Base-by-base conservation (phyloP, 129 eudicot genomes). In the Tagetes erecta region DNA sequence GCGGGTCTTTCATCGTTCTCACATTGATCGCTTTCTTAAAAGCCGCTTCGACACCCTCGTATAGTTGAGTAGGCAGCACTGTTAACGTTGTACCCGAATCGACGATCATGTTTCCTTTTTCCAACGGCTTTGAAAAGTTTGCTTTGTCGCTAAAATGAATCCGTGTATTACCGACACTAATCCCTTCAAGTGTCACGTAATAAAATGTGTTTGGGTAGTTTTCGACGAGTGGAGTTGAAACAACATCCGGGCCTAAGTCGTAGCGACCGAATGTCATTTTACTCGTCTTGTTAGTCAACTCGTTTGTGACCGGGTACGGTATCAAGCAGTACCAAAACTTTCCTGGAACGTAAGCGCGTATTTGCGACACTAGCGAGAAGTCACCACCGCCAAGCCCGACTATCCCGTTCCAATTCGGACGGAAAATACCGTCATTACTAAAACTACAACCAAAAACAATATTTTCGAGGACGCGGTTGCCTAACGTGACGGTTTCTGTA, bases 61-160 rank as follows among this genome's bases (percentile, higher is more conserved):
- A 79, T 0, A 85, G 6, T 1, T 55, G 27, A 0, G 2, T 0
- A 0, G 87, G 88, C 5, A 85, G 14, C 62, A 72, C 62, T 8
- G 88, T 83, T 34, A 83, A 50, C 2, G 88, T 81, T 38, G 90
- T 83, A 2, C 94, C 94, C 0, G 94, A 88, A 64, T 88, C 94
- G 30, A 88, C 80, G 2, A 88, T 69, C 79, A 81, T 88, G 77
- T 88, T 85, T 4, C 90, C 90, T 39, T 83, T 66, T 20, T 7
- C 58, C 42, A 30, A 13, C n/a, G 46, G 31, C 0, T 1, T 52
- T 34, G 37, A 6, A 9, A 42, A 56, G 11, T n/a, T 67, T 0
- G 50, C 11, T 42, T n/a, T 0, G 46, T 68, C 65, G 6, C 39
- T 34, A 10, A 76, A 8, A 35, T 81, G 33, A 0, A 71, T 1